Evolutionary conservation across 2,329 filamentous ascomycete genomes (phyloP), one percentile per base, ranked within the genome.

Genomic region (Pyrenophora tritici-repentis): DNA sequence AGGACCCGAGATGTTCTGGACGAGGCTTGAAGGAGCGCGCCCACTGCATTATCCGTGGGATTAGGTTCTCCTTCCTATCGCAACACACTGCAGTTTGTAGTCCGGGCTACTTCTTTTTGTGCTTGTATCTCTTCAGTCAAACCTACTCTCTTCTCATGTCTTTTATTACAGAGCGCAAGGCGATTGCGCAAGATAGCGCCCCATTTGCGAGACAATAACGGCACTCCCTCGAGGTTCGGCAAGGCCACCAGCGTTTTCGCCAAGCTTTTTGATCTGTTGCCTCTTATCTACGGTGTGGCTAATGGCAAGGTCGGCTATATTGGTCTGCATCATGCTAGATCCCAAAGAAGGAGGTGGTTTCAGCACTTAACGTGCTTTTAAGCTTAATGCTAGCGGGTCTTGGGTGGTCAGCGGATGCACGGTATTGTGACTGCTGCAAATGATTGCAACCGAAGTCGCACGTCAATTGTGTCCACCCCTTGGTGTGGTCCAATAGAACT

Each of bases 341-440:
- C 64, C 51, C 20, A 64, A 69, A 56, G 33, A 55, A 68, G 70
- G 65, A 71, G 68, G 67, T 70, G 61, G 42, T 60, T 62, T 57
- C 22, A 43, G 26, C 42, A 51, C 49, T 61, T 63, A 29, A 41
- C 58, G 61, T 66, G 62, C 63, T 65, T 66, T 67, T 66, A 70
- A 70, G 67, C 67, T 70, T 67, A 67, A 65, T 50, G 62, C 67
- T 66, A 70, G 60, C 52, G 53, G 47, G 35, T 53, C 58, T 58
- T 52, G 52, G 51, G 35, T 50, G 55, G 58, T 63, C 56, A 63
- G 53, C 51, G 42, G 65, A 56, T 42, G 40, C 26, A 29, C 8
- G 26, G 46, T 24, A 26, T 39, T 18, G 22, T 22, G 22, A 16
- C 51, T 24, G 26, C 35, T 55, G 50, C 49, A 50, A 32, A 56